Conservation (phyloP, 495 filamentous ascomycete genomes). For the Xylaria cubensis region DNA sequence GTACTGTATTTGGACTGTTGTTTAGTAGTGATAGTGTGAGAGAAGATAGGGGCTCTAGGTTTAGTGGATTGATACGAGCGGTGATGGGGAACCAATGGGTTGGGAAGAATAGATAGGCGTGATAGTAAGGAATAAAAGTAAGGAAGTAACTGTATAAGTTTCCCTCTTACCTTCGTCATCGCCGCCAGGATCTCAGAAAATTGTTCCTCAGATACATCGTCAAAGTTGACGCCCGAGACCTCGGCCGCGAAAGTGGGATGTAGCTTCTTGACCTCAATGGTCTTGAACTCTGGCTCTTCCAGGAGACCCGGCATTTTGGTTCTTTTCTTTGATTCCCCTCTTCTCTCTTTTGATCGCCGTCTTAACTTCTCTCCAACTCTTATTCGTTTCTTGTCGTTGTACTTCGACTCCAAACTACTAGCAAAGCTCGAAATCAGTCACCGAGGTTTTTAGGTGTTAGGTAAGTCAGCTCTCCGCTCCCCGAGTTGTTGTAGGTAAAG, state of each 20-base stretch:
- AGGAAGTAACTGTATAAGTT: neutral
- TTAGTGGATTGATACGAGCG: neutral
- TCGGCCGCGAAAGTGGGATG: slow-evolving; percentile 64
- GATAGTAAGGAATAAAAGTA: no score
- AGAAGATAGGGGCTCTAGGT: neutral
- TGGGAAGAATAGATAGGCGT: no score
- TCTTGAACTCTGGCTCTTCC: slow-evolving; percentile 40
- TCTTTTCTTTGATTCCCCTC: neutral
- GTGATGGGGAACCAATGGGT: no score
- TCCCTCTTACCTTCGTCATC: slow-evolving; percentile 53
- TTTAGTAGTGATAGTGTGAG: neutral
- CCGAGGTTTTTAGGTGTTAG: neutral
- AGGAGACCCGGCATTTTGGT: slow-evolving; percentile 38
- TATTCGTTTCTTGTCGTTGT: neutral
- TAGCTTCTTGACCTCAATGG: slow-evolving; percentile 50
- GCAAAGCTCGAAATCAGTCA: neutral
- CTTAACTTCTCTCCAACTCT: neutral
- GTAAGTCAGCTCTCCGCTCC: neutral
- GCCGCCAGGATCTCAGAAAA: slow-evolving; percentile 55
- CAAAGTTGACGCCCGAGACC: slow-evolving; percentile 58
- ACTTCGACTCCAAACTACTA: neutral
- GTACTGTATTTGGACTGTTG: slow-evolving; percentile 55
- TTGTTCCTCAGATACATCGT: slow-evolving; percentile 50
- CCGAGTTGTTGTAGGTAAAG: neutral
- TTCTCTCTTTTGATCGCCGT: neutral